Evolutionary conservation across 441 rosid genomes (phyloP).

Genomic region (Kokia cookei): DNA sequence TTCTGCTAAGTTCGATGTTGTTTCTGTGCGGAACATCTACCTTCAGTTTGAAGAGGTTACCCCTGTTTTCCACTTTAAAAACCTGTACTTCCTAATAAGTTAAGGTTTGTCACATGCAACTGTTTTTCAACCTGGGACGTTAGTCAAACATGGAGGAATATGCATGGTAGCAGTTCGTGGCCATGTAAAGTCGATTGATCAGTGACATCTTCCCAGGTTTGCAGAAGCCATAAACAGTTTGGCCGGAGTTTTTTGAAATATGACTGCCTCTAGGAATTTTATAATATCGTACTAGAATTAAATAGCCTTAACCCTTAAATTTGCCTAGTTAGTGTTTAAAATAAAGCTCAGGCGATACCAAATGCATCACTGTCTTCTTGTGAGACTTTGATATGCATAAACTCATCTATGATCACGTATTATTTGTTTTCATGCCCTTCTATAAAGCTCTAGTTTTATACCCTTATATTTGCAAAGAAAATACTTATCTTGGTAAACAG

Average conservation of each 20-base stretch:
- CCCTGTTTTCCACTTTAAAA: conserved; percentile 12
- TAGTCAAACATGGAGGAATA: background rate
- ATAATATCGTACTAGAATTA: background rate
- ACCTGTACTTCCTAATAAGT: background rate
- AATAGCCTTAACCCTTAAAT: conserved; percentile 1
- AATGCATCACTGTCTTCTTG: background rate
- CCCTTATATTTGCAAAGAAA: background rate
- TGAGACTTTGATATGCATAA: background rate
- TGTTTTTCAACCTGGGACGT: background rate
- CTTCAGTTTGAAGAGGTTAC: conserved; percentile 92
- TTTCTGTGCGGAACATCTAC: conserved; percentile 70
- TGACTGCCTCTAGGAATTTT: background rate
- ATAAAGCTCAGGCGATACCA: background rate
- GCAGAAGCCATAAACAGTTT: background rate
- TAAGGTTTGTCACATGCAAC: background rate
- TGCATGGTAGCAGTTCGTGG: background rate
- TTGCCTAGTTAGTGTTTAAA: background rate
- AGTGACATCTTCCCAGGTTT: background rate
- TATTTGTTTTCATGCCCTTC: background rate
- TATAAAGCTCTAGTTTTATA: background rate
- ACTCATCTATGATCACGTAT: background rate
- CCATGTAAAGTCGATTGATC: background rate
- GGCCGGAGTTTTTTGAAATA: background rate
- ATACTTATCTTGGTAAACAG: background rate
- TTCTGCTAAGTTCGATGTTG: conserved; percentile 72